Conservation (phyloP, 1,284 basidiomycete species). For the Ustilago trichophora region DNA sequence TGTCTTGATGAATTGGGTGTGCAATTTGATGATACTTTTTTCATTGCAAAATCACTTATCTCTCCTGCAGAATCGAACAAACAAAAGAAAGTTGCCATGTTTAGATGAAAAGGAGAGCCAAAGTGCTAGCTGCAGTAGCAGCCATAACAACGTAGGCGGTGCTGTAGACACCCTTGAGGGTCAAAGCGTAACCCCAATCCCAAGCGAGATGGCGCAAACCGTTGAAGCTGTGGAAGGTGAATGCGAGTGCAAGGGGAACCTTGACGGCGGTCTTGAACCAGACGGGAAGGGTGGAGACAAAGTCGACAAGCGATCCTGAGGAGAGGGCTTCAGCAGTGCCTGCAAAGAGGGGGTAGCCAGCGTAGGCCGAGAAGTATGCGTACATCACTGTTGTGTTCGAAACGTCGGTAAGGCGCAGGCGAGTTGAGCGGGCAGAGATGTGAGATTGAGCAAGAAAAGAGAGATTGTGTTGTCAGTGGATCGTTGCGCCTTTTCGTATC, state of each 20-base stretch:
- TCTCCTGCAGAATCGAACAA: no score
- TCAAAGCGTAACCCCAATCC: constrained; percentile 78
- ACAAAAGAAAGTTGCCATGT: no score
- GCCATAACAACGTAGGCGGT: constrained; percentile 60
- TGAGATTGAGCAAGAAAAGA: no score
- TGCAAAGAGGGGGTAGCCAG: constrained; percentile 76
- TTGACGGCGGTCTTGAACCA: constrained; percentile 66
- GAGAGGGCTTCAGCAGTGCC: constrained; percentile 72
- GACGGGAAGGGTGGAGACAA: constrained; percentile 71
- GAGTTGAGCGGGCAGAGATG: no score
- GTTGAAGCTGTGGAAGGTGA: constrained; percentile 83
- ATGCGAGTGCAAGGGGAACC: constrained; percentile 48
- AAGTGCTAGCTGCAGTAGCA: constrained; percentile 43
- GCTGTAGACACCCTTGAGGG: constrained; percentile 57
- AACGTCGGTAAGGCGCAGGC: no score
- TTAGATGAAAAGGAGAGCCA: constrained; percentile 54
- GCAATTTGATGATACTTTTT: no score
- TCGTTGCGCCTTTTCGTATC: no score
- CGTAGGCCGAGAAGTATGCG: constrained; percentile 85
- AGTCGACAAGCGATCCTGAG: constrained; percentile 79
- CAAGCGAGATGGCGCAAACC: constrained; percentile 90
- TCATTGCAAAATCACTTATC: no score
- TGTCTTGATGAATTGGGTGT: no score
- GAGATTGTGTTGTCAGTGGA: no score
- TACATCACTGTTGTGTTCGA: constrained; percentile 81